These are phyloP conservation scores for Coemansia sp. DNA, from an alignment of 192 early-diverging fungal genomes.

Conservation along the genomic window DNA sequence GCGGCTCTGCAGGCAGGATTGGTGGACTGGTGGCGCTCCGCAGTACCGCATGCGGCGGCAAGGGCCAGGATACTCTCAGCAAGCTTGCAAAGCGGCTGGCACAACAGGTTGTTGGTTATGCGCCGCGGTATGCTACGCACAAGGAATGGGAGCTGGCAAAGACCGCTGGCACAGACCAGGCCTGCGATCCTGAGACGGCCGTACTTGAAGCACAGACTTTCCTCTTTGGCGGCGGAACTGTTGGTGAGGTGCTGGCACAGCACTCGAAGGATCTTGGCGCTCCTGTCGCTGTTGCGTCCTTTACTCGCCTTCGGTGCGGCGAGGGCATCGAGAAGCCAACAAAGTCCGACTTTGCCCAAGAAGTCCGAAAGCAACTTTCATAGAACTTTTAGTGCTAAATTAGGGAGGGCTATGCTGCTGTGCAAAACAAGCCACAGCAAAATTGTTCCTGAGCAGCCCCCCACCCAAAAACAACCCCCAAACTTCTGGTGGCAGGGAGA, in stretches of 20 bases:
- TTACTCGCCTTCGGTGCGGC: conserved; percentile 77
- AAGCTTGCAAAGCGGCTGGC: conserved; percentile 73
- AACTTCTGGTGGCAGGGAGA: too few species aligned
- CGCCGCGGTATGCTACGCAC: conserved; percentile 56
- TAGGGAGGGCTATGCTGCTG: too few species aligned
- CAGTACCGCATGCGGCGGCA: conserved; percentile 14
- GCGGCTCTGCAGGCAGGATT: conserved; percentile 66
- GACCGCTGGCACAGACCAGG: conserved; percentile 8
- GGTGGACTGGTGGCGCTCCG: conserved; percentile 72
- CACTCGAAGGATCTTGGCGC: conserved; percentile 49
- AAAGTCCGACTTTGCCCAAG: conserved; percentile 73
- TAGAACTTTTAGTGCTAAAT: not conserved
- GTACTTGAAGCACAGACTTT: conserved; percentile 73
- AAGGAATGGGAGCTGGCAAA: conserved; percentile 51
- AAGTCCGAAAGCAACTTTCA: conserved; percentile 62
- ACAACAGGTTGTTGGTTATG: conserved; percentile 85
- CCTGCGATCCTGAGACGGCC: conserved; percentile 24
- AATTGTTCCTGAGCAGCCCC: too few species aligned
- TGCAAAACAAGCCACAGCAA: too few species aligned
- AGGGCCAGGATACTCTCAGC: conserved; percentile 40
- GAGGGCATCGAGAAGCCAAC: conserved; percentile 81
- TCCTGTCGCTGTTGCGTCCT: conserved; percentile 63
- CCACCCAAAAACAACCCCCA: too few species aligned
- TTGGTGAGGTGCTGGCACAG: conserved; percentile 61
- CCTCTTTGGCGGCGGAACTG: conserved; percentile 70